A percentile compares a stretch with the other conserved stretches of the same genome.
These are phyloP conservation scores for Colletotrichum cereale DNA, from an alignment of 2,329 filamentous ascomycete genomes.

Conservation along the genomic window DNA sequence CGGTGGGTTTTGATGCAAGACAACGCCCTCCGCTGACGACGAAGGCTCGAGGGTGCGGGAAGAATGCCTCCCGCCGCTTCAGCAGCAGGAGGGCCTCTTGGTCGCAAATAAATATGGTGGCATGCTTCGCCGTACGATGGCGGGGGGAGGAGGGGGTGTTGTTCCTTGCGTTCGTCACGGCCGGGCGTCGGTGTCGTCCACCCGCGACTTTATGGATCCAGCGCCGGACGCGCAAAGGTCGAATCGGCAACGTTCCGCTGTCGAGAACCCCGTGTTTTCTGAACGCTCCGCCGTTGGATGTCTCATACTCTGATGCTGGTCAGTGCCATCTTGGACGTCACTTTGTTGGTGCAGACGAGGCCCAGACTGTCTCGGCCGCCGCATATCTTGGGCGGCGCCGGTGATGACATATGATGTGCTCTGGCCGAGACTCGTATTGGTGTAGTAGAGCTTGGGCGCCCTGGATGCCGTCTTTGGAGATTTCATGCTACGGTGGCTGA, in stretches of 20 bases:
- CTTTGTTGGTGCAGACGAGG: background rate
- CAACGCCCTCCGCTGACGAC: background rate
- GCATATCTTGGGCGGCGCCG: background rate
- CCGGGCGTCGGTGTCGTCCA: background rate
- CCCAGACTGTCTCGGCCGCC: background rate
- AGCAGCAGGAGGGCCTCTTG: background rate
- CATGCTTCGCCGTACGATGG: background rate
- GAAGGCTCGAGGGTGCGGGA: background rate
- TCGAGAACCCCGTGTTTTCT: background rate
- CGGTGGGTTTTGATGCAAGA: background rate
- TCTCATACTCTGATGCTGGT: background rate
- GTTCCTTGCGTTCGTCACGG: background rate
- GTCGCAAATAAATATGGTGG: background rate
- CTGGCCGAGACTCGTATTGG: background rate
- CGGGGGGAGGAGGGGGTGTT: background rate
- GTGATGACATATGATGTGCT: background rate
- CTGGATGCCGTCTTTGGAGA: background rate
- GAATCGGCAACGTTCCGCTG: background rate
- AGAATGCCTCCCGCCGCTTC: background rate
- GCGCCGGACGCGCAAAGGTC: background rate
- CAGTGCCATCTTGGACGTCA: background rate
- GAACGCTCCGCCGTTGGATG: background rate
- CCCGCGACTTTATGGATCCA: background rate
- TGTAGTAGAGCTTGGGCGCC: background rate
- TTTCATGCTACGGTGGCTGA: background rate